Evolutionary conservation across 2,329 filamentous ascomycete genomes (phyloP), one percentile per base, ranked within the genome.

Genomic region (Pseudogymnoascus sp.): DNA sequence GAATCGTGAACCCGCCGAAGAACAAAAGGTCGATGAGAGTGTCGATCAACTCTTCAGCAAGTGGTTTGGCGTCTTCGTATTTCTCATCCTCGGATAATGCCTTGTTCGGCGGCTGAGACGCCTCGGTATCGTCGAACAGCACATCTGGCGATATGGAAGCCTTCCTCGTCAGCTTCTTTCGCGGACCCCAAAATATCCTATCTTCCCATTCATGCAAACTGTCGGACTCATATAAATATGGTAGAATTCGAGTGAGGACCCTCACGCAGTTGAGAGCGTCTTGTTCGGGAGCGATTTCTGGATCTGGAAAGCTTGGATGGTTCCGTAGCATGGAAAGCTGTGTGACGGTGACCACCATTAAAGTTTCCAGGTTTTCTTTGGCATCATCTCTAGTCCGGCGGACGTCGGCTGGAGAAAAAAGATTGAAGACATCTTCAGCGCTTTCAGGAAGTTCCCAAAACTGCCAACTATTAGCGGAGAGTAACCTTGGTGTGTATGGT

Each of bases 401-500:
- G 67, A 97, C 93, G 74, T 95, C 90, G 64, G 88, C 86, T 5
- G 92, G 86, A 38, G 92, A 92, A 77, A 97, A 97, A 65, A 97
- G 84, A 73, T 91, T 96, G 79, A 97, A 97, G 72, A 99, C 87
- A 79, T 99, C 94, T 74, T 97, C 94, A 61, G 91, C 86, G 12
- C 92, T 92, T 76, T 97, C 94, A 66, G 94, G 94, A 47, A 99
- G 86, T 76, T 96, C 91, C 92, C 93, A 97, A 78, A 97, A 97
- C 90, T 97, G 63, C 50, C 40, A 60, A 42, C 18, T 60, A 38
- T 60, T 42, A 60, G 37, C 25, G 6, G 7, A 4, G 31, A 63
- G 50, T 42, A 60, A 60, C 59, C 59, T 60, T 60, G 63, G 44
- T 31, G 18, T 42, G 31, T 40, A 53, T 56, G 63, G 80, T 12